Evolutionary conservation across 2,329 filamentous ascomycete species (phyloP).

Genomic region (Thelonectria discophora): DNA sequence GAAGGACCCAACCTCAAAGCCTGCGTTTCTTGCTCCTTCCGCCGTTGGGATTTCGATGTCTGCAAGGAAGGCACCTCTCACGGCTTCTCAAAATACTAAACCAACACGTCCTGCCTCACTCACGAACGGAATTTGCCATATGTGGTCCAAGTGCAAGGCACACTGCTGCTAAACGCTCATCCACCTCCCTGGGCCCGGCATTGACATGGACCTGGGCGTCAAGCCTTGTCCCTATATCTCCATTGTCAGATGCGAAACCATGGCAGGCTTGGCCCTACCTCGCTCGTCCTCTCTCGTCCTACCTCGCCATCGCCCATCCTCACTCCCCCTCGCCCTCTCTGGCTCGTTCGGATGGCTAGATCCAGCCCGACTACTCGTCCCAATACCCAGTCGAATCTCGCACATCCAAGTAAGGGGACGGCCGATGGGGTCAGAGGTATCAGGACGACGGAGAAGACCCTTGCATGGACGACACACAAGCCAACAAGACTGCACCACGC

Average conservation of each 20-base stretch:
- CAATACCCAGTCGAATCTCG: slow-evolving; percentile 12
- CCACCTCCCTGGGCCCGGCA: slow-evolving; percentile 36
- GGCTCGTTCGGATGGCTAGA: slow-evolving; percentile 1
- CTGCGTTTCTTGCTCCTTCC: not conserved
- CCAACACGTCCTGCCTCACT: slow-evolving; percentile 4
- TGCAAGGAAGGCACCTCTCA: not conserved
- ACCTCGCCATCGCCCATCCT: no score
- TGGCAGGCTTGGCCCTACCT: slow-evolving; percentile 15
- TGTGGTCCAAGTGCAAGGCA: slow-evolving; percentile 8
- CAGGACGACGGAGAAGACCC: slow-evolving; percentile 25
- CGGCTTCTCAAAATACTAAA: not conserved
- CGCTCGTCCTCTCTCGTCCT: no score
- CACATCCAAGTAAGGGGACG: slow-evolving; percentile 25
- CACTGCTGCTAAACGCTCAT: slow-evolving; percentile 14
- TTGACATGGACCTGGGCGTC: slow-evolving; percentile 29
- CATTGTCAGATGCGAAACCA: slow-evolving; percentile 11
- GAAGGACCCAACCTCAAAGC: not conserved
- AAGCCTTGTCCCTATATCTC: slow-evolving; percentile 19
- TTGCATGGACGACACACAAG: slow-evolving; percentile 20
- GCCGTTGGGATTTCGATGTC: not conserved
- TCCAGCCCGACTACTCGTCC: slow-evolving; percentile 13
- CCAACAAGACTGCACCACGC: slow-evolving; percentile 13
- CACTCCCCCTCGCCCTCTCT: not conserved
- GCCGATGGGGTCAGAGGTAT: slow-evolving; percentile 19
- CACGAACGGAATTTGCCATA: slow-evolving; percentile 5